Percentiles rank a stretch among this genome's conserved stretches.
phyloP scores from a whole-genome alignment of 2,329 filamentous ascomycete genomes.

The Calonectria ilicicola region DNA sequence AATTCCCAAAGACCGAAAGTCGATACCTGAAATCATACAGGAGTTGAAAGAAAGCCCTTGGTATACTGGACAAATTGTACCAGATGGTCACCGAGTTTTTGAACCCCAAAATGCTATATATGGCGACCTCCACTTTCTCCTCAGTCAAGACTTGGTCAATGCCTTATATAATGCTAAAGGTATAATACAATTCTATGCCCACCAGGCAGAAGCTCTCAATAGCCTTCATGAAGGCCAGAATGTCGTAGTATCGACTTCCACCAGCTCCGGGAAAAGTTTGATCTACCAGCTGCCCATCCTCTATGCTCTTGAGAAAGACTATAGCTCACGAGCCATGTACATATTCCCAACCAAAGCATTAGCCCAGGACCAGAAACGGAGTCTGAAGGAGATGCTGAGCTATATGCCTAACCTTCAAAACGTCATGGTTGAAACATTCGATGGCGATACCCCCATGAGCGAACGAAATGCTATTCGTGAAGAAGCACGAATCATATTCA shows the following conservation, averaged over 20 bases:
- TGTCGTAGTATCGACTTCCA: constrained; percentile 94
- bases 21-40: constrained; percentile 85
- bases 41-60: constrained; percentile 86
- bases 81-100: constrained; percentile 91
- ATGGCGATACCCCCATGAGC: constrained; percentile 90
- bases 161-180: constrained; percentile 92
- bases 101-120: constrained; percentile 85
- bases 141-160: constrained; percentile 95
- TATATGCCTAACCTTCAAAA: constrained; percentile 85
- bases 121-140: constrained; percentile 84
- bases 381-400: constrained; percentile 84
- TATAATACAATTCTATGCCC: constrained; percentile 88
- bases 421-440: constrained; percentile 89
- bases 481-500: constrained; percentile 93
- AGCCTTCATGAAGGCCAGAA: constrained; percentile 83
- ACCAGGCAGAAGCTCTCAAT: constrained; percentile 95
- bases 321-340: constrained; percentile 87
- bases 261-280: constrained; percentile 96
- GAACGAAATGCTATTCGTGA: constrained; percentile 86
- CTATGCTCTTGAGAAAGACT: constrained; percentile 84
- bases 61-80: constrained; percentile 94
- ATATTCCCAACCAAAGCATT: constrained; percentile 98
- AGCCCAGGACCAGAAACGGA: constrained; percentile 92
- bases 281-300: constrained; percentile 97
- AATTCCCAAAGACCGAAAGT: constrained; percentile 84